phyloP scores from a whole-genome alignment of 1,139 yeast genomes.

The Komagataea norvegica region DNA sequence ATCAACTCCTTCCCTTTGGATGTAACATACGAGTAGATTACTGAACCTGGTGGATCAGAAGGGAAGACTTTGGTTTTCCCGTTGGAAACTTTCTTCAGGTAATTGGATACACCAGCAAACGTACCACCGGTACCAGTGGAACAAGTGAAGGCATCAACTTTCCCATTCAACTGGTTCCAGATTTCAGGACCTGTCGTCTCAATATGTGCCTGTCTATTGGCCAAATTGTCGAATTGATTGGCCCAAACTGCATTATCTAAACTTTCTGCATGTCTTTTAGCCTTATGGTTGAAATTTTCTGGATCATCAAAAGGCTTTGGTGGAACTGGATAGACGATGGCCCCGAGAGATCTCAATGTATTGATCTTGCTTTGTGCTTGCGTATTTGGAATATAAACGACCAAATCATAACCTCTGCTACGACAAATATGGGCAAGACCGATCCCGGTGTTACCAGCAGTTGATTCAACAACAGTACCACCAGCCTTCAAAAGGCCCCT shows the following conservation, averaged over 20 bases:
- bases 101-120: conserved; percentile 77
- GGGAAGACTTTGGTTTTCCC: conserved; percentile 57
- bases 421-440: conserved; percentile 88
- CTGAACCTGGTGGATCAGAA: conserved; percentile 95
- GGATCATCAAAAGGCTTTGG: conserved; percentile 81
- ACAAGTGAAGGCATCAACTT: conserved; percentile 80
- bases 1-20: conserved; percentile 57
- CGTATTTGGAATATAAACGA: conserved; percentile 87
- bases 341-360: conserved; percentile 68
- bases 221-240: conserved; percentile 80
- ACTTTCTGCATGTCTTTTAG: conserved; percentile 73
- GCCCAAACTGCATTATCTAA: conserved; percentile 85
- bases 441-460: conserved; percentile 84
- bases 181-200: conserved; percentile 93
- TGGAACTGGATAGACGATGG: conserved; percentile 87
- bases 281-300: conserved; percentile 79
- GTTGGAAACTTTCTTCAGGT: conserved; percentile 59
- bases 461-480: conserved; percentile 61
- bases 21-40: conserved; percentile 70
- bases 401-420: conserved; percentile 75
- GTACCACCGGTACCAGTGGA: conserved; percentile 93
- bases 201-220: conserved; percentile 85
- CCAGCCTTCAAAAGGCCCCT: conserved; percentile 52
- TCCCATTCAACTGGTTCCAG: conserved; percentile 81
- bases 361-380: conserved; percentile 77